These are phyloP conservation scores for Botrytis tulipae DNA, from an alignment of 2,329 filamentous ascomycete genomes.

Conservation along the genomic window DNA sequence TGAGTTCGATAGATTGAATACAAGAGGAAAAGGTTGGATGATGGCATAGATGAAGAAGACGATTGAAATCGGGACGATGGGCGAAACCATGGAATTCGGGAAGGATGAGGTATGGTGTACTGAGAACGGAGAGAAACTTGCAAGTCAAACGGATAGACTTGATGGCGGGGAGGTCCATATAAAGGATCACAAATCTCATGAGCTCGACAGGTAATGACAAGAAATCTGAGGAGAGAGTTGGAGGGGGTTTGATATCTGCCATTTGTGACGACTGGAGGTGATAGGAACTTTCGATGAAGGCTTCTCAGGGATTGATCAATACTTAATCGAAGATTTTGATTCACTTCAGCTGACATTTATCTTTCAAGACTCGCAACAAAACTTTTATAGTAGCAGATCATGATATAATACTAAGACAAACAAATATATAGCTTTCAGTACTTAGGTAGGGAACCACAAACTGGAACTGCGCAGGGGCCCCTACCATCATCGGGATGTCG, in stretches of 20 bases:
- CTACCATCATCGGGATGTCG: background rate
- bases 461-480: background rate
- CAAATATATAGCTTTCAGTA: background rate
- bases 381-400: background rate
- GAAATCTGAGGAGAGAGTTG: background rate
- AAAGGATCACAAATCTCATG: background rate
- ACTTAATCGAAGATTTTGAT: background rate
- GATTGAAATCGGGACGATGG: slow-evolving; percentile 26
- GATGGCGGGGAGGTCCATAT: slow-evolving; percentile 4
- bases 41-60: slow-evolving; percentile 27
- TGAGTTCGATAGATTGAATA: slow-evolving; percentile 28
- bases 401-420: background rate
- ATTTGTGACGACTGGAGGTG: background rate
- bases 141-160: slow-evolving; percentile 14
- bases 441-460: background rate
- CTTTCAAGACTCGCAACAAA: background rate
- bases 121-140: slow-evolving; percentile 4
- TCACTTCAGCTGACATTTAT: background rate
- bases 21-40: slow-evolving; percentile 29
- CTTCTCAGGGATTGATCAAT: background rate
- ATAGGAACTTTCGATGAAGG: background rate
- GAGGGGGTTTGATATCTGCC: background rate
- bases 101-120: slow-evolving; percentile 24
- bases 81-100: slow-evolving; percentile 24
- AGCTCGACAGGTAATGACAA: slow-evolving; percentile 11